These are phyloP conservation scores for Kluyveromyces sp. DNA, from an alignment of 1,139 yeast species.

Conservation along the genomic window DNA sequence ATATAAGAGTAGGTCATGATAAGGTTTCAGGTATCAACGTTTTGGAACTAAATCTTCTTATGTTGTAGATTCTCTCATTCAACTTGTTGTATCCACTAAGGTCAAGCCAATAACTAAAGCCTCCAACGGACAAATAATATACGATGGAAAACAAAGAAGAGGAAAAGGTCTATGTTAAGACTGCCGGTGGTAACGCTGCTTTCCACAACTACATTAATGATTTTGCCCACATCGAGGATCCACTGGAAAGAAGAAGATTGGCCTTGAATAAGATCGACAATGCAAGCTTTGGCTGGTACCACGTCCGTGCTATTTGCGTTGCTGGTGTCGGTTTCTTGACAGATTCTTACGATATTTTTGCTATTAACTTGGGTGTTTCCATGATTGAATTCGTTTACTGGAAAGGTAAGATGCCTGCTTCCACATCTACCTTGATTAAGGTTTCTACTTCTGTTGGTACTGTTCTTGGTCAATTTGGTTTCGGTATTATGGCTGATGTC, in stretches of 20 bases:
- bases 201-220: slow-evolving; percentile 81
- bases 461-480: slow-evolving; percentile 82
- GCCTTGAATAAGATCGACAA: slow-evolving; percentile 85
- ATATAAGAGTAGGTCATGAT: too few relatives aligned
- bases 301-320: slow-evolving; percentile 74
- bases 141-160: slow-evolving; percentile 14
- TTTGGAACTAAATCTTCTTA: too few relatives aligned
- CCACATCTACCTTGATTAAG: slow-evolving; percentile 68
- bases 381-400: slow-evolving; percentile 73
- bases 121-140: too few relatives aligned
- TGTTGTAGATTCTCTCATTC: too few relatives aligned
- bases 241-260: slow-evolving; percentile 80
- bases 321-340: slow-evolving; percentile 95
- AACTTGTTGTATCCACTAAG: too few relatives aligned
- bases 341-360: slow-evolving; percentile 86
- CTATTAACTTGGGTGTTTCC: slow-evolving; percentile 71
- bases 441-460: slow-evolving; percentile 93
- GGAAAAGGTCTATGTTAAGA: slow-evolving; percentile 28
- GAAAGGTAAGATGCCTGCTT: slow-evolving; percentile 51
- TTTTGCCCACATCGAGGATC: slow-evolving; percentile 79
- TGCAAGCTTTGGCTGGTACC: slow-evolving; percentile 83
- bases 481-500: slow-evolving; percentile 78
- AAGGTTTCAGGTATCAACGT: too few relatives aligned
- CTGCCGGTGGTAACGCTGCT: slow-evolving; percentile 80
- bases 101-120: too few relatives aligned